A percentile compares a stretch with the other conserved stretches of the same genome.
Conservation (phyloP, 768 basidiomycete species). For the Dacryopinax primogenitus region DNA sequence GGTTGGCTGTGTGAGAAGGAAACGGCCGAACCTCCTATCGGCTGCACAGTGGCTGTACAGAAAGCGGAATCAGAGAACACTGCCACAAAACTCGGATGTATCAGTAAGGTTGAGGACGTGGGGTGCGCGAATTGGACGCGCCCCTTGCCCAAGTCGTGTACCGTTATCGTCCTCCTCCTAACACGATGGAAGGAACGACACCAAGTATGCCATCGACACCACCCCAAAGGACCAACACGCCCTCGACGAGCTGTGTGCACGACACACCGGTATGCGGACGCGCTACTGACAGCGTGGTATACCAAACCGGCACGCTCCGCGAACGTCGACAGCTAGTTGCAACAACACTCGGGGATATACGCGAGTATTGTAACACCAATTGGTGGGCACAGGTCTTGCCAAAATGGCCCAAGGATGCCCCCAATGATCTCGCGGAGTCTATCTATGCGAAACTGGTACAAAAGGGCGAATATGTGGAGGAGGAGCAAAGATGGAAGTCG, state of each 20-base stretch:
- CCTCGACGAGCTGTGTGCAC: neutral
- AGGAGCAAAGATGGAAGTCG: neutral
- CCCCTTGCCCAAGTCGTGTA: neutral
- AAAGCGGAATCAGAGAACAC: too few relatives aligned
- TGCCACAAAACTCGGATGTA: too few relatives aligned
- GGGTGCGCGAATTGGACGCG: too few relatives aligned
- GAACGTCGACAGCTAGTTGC: neutral
- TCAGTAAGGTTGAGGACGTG: too few relatives aligned
- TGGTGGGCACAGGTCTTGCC: neutral
- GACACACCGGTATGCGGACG: neutral
- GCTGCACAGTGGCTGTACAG: too few relatives aligned
- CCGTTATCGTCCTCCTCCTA: neutral
- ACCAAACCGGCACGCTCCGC: neutral
- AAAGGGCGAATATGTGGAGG: neutral
- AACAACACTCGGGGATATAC: neutral
- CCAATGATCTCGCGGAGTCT: neutral
- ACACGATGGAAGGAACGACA: neutral
- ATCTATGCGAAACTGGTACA: neutral
- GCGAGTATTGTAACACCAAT: neutral
- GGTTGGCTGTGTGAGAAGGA: too few relatives aligned
- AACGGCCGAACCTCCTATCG: too few relatives aligned
- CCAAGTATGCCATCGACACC: neutral
- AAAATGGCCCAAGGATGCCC: neutral
- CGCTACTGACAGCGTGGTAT: neutral
- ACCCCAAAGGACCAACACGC: neutral